phyloP scores from a whole-genome alignment of 2,329 filamentous ascomycete genomes.

The Stachybotrys chlorohalonatus region DNA sequence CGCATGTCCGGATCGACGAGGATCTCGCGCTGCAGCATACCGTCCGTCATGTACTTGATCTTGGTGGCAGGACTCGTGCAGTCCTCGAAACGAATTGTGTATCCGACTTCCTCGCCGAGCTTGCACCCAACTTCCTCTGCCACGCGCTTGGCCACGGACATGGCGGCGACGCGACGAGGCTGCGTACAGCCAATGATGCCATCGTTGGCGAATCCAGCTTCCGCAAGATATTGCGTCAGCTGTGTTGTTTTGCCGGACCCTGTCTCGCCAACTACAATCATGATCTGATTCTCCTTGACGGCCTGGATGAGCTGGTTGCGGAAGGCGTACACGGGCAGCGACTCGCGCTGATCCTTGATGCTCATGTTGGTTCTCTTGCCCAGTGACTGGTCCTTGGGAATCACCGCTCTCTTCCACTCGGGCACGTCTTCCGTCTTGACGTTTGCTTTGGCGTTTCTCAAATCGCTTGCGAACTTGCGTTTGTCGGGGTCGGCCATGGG shows the following conservation, averaged over 20 bases:
- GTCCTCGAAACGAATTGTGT: constrained; percentile 96
- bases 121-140: constrained; percentile 90
- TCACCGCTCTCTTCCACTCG: constrained; percentile 84
- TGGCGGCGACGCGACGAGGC: constrained; percentile 90
- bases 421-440: constrained; percentile 62
- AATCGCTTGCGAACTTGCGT: constrained; percentile 79
- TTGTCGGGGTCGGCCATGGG: constrained; percentile 85
- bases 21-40: constrained; percentile 94
- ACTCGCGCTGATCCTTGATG: constrained; percentile 91
- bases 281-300: constrained; percentile 75
- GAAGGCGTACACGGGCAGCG: constrained; percentile 82
- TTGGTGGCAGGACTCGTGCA: constrained; percentile 77
- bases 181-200: constrained; percentile 95
- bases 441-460: constrained; percentile 58
- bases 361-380: constrained; percentile 84
- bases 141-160: constrained; percentile 96
- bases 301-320: constrained; percentile 81
- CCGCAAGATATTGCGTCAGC: constrained; percentile 87
- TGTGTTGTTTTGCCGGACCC: constrained; percentile 97
- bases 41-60: constrained; percentile 99
- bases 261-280: constrained; percentile 96
- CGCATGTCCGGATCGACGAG: constrained; percentile 82
- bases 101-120: constrained; percentile 87
- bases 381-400: constrained; percentile 68
- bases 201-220: constrained; percentile 78